phyloP scores from a whole-genome alignment of 495 filamentous ascomycete genomes.

The Pseudevernia furfuracea region DNA sequence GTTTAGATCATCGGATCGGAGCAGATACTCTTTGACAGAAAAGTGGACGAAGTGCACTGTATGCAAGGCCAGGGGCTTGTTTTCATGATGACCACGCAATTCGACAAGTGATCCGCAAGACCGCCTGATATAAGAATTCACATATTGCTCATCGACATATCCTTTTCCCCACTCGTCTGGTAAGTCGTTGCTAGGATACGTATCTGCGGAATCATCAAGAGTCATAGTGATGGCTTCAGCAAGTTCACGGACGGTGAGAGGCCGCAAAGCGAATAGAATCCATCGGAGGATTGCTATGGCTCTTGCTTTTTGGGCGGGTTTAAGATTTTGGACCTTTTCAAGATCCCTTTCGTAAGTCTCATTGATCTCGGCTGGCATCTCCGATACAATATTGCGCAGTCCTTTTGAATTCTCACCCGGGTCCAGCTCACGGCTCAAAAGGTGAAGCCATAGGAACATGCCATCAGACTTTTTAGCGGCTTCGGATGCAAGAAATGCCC shows the following conservation, averaged over 20 bases:
- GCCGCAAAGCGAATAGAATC: conserved; percentile 28
- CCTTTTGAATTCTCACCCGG: conserved; percentile 18
- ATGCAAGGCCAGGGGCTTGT: conserved; percentile 10
- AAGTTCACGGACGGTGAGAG: conserved; percentile 29
- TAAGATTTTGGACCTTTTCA: conserved; percentile 15
- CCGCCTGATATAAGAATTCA: conserved; percentile 23
- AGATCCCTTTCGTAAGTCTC: conserved; percentile 23
- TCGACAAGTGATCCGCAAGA: conserved; percentile 25
- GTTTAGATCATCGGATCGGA: conserved; percentile 1
- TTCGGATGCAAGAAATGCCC: conserved; percentile 14
- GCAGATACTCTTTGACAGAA: conserved; percentile 27
- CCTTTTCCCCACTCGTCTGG: conserved; percentile 21
- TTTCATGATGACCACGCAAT: conserved; percentile 12
- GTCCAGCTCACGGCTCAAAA: conserved; percentile 17
- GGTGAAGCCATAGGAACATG: conserved; percentile 29
- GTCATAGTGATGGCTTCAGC: conserved; percentile 23
- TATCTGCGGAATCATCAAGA: conserved; percentile 10
- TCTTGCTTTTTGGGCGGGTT: conserved; percentile 10
- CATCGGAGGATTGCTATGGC: conserved; percentile 27
- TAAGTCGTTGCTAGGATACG: conserved; percentile 20
- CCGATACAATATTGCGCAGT: conserved; percentile 18
- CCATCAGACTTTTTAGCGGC: conserved; percentile 24
- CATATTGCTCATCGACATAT: conserved; percentile 27
- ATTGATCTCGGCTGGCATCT: conserved; percentile 23
- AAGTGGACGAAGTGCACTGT: conserved; percentile 29